These are phyloP conservation scores for Boletus insuetus DNA, from an alignment of 768 basidiomycete species.

Conservation along the genomic window DNA sequence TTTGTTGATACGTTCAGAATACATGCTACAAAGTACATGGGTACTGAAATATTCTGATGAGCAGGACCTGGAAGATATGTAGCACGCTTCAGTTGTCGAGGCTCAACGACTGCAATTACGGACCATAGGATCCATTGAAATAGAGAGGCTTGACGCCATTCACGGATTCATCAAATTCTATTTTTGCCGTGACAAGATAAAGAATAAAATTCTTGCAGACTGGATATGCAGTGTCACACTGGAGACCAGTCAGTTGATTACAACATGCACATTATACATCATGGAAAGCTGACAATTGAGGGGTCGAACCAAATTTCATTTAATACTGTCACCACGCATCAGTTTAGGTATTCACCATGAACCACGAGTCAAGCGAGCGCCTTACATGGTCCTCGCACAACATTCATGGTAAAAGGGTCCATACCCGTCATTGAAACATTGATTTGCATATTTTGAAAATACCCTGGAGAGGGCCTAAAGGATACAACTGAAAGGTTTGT, in stretches of 20 bases:
- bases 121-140: background rate
- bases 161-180: too few species aligned
- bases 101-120: background rate
- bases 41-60: background rate
- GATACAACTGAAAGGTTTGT: background rate
- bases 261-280: too few species aligned
- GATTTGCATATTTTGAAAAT: too few species aligned
- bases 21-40: background rate
- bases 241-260: too few species aligned
- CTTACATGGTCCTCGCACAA: background rate
- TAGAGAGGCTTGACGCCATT: too few species aligned
- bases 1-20: background rate
- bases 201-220: too few species aligned
- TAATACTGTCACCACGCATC: background rate
- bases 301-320: background rate
- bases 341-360: background rate
- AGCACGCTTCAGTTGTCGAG: background rate
- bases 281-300: background rate
- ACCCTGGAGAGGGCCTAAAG: too few species aligned
- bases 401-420: background rate
- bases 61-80: background rate
- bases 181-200: too few species aligned
- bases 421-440: background rate
- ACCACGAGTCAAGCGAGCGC: background rate
- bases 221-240: too few species aligned